A percentile compares a stretch with the other conserved stretches of the same genome.
phyloP scores from a whole-genome alignment of 2,329 filamentous ascomycete genomes.

The Pleoardoris graminearum region DNA sequence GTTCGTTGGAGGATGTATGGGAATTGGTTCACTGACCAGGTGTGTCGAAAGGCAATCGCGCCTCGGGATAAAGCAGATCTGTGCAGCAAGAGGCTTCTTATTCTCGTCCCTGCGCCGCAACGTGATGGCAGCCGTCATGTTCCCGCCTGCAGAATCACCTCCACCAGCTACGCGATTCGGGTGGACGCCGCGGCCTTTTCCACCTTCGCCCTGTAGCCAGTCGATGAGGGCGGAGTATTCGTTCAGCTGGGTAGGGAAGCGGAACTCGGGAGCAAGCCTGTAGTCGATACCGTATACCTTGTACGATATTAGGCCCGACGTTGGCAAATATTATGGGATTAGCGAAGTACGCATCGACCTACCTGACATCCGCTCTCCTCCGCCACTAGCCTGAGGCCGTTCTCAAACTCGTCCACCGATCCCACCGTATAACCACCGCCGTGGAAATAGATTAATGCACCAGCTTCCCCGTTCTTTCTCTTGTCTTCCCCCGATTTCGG shows the following conservation, averaged over 20 bases:
- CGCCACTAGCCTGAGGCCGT: conserved; percentile 26
- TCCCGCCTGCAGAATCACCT: conserved; percentile 43
- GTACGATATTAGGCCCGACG: conserved; percentile 11
- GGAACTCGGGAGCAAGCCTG: conserved; percentile 39
- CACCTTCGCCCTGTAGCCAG: conserved; percentile 29
- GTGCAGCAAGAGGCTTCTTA: conserved; percentile 28
- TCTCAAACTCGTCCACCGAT: conserved; percentile 46
- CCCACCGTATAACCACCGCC: conserved; percentile 47
- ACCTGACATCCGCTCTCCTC: conserved; percentile 14
- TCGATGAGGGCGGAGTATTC: conserved; percentile 40
- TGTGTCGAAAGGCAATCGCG: conserved; percentile 21
- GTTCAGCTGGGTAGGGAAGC: conserved; percentile 40
- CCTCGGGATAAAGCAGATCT: conserved; percentile 45
- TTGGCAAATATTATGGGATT: no score
- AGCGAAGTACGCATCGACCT: conserved; percentile 26
- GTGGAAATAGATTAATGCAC: conserved; percentile 45
- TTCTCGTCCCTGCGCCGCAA: conserved; percentile 33
- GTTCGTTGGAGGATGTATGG: no score
- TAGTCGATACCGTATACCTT: conserved; percentile 43
- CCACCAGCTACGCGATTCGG: conserved; percentile 34
- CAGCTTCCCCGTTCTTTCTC: conserved; percentile 16
- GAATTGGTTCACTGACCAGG: no score
- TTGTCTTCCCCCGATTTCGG: conserved; percentile 20
- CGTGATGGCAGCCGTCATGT: conserved; percentile 41
- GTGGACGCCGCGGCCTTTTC: conserved; percentile 30